Base-by-base conservation (phyloP, 73 alveolate species). In the Breviolum minutum region DNA sequence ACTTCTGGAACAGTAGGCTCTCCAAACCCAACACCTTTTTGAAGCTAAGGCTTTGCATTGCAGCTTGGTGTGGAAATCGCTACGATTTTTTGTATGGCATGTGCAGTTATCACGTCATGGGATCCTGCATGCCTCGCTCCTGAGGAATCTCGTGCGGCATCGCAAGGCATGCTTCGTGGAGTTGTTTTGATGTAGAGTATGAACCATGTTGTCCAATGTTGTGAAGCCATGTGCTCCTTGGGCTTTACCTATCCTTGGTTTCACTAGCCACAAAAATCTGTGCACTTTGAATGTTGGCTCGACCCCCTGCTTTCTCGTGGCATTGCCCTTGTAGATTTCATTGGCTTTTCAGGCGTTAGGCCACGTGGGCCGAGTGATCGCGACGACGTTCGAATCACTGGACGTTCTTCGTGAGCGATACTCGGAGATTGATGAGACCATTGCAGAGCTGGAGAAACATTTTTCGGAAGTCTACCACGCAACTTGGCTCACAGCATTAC, bases 381-480 rank as follows among this genome's bases (percentile, higher is more conserved):
- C 99, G 30, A 94, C 99, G 22, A 94, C 99, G 62, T 94, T 94
- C 99, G 99, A 94, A 88, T 77, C 92, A 7, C 85, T 94, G 66
- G 99, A 94, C 29, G 76, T 80, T 30, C 94, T 94, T 77, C 63
- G 99, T n/a, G 99, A 94, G 86, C 27, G 99, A 30, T 94, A 94
- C 20, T 63, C 92, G 16, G 99, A 94, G 81, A 94, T 94, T 6
- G 99, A 94, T 27, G 99, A 94, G 63, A 94, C 94, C 48, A 94
- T 94, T 27, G 99, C 94, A 22, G 94, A 62, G 94, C 85, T 94
- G 94, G 99, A 94, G 88, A 80, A 94, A 54, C 85, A 79, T 40
- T 94, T 94, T 66, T 82, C 99, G 22, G 99, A 94, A 80, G 99
- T 94, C 85, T 83, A 94, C 85, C 99, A 94, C 26, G 99, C 26